Evolutionary conservation across 2,329 filamentous ascomycete genomes (phyloP).

Genomic region (Paecilomyces niveus): DNA sequence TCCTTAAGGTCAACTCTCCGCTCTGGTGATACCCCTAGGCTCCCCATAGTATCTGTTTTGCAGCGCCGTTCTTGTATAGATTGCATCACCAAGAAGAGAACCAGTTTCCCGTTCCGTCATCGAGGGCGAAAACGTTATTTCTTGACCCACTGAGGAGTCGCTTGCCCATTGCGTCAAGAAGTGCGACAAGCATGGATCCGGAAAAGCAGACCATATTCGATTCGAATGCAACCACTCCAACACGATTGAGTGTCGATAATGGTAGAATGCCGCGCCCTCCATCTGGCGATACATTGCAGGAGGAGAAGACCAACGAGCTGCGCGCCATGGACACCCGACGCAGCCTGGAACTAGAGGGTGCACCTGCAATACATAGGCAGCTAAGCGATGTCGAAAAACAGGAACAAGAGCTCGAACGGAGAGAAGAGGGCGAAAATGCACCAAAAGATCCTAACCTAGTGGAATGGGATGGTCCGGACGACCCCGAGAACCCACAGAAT

Average conservation of each 20-base stretch:
- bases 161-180: background rate
- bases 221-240: background rate
- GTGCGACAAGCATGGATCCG: background rate
- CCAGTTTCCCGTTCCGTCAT: background rate
- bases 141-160: background rate
- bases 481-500: conserved; percentile 25
- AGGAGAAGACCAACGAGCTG: background rate
- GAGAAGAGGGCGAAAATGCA: conserved; percentile 2
- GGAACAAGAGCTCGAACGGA: background rate
- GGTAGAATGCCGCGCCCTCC: background rate
- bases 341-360: background rate
- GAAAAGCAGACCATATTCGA: background rate
- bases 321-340: background rate
- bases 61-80: background rate
- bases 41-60: background rate
- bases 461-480: conserved; percentile 22
- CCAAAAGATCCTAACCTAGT: conserved; percentile 21
- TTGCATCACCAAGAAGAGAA: background rate
- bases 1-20: background rate
- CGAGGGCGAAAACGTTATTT: background rate
- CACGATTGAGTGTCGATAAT: background rate
- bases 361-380: background rate
- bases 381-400: background rate
- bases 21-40: background rate
- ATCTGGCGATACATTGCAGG: background rate